Evolutionary conservation across 1,284 basidiomycete species (phyloP).

Genomic region (Sporisorium iseilematis-ciliati): DNA sequence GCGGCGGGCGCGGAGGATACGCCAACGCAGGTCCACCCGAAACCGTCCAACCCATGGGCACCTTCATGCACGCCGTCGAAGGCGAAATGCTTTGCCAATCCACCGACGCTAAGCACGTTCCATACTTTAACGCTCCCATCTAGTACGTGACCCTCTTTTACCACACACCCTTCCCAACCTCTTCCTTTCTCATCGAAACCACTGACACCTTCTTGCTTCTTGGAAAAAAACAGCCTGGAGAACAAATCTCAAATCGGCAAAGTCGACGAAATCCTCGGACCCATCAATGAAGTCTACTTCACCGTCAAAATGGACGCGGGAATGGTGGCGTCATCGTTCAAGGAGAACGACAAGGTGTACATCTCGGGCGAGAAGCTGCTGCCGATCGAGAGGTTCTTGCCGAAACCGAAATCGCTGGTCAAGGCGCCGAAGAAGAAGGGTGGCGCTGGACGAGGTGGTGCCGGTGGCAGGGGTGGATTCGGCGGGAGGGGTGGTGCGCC

Average conservation of each 20-base stretch:
- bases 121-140: conserved; percentile 99
- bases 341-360: conserved; percentile 97
- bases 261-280: conserved; percentile 95
- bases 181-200: not conserved
- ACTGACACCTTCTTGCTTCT: conserved; percentile 1
- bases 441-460: conserved; percentile 48
- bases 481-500: conserved; percentile 52
- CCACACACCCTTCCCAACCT: not conserved
- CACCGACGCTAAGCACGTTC: conserved; percentile 77
- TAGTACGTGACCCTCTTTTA: conserved; percentile 74
- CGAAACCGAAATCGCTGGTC: conserved; percentile 82
- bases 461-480: conserved; percentile 44
- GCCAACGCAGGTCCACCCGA: conserved; percentile 65
- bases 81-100: conserved; percentile 97
- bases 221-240: conserved; percentile 78
- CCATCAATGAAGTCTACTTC: conserved; percentile 98
- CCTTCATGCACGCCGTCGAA: conserved; percentile 82
- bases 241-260: conserved; percentile 97
- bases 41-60: conserved; percentile 66
- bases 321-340: conserved; percentile 94
- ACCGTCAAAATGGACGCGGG: conserved; percentile 97
- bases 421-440: conserved; percentile 60
- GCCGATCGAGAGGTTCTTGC: conserved; percentile 95
- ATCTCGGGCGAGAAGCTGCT: conserved; percentile 95
- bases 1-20: conserved; percentile 60